Evolutionary conservation across 176 grass and related monocot genomes (phyloP).

Genomic region (Rhynchospora tenuis): DNA sequence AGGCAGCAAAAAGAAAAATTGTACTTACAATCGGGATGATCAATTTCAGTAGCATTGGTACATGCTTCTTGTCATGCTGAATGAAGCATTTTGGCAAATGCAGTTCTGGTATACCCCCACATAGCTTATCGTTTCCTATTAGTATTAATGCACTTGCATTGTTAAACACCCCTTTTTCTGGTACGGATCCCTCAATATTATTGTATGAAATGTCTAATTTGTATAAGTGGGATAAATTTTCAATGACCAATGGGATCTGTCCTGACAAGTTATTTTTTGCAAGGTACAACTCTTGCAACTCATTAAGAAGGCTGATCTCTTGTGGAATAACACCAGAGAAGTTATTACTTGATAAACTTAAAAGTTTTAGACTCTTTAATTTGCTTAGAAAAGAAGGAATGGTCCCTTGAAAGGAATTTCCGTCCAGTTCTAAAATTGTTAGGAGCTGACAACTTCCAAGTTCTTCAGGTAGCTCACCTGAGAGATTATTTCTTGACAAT

Average conservation of each 20-base stretch:
- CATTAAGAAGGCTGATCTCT: neutral
- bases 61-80: neutral
- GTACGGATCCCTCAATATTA: neutral
- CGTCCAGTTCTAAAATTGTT: neutral
- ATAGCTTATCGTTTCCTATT: neutral
- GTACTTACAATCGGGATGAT: neutral
- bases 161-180: neutral
- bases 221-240: neutral
- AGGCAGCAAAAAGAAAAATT: neutral
- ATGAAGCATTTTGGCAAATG: slow-evolving; percentile 17
- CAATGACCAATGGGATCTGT: neutral
- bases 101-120: neutral
- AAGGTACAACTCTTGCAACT: neutral
- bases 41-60: neutral
- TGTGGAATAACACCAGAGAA: neutral
- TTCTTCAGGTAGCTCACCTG: neutral
- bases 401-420: neutral
- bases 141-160: neutral
- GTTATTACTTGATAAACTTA: neutral
- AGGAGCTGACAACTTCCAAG: neutral
- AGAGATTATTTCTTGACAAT: neutral
- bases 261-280: neutral
- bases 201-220: neutral
- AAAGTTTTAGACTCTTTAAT: neutral
- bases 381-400: slow-evolving; percentile 7